Conservation (phyloP, 2,329 filamentous ascomycete genomes). For the Pyricularia pennisetigena region DNA sequence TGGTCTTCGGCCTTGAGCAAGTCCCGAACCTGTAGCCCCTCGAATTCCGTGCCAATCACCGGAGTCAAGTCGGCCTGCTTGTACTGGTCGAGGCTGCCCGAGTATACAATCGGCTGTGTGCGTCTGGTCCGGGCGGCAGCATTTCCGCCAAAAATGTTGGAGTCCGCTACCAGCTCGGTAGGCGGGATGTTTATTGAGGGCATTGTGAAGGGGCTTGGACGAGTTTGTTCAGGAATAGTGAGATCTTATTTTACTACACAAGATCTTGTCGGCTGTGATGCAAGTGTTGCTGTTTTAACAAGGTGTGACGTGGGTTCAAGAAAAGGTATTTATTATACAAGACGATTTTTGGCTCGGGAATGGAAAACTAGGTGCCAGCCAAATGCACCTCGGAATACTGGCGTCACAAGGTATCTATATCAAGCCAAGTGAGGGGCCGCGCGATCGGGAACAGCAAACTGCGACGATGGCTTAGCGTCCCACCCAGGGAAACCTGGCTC, state of each 20-base stretch:
- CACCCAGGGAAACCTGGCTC: background rate
- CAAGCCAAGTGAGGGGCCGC: background rate
- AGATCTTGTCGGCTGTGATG: background rate
- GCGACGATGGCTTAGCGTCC: background rate
- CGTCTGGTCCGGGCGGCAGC: constrained; percentile 12
- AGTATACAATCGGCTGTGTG: constrained; percentile 15
- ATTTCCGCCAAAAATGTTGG: constrained; percentile 16
- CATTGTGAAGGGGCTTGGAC: constrained; percentile 16
- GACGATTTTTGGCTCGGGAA: background rate
- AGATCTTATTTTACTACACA: background rate
- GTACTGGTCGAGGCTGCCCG: constrained; percentile 17
- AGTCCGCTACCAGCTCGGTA: constrained; percentile 4
- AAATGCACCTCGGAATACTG: background rate
- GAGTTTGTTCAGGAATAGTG: background rate
- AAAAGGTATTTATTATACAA: background rate
- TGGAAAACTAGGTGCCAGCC: background rate
- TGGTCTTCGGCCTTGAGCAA: constrained; percentile 29
- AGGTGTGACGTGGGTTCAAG: background rate
- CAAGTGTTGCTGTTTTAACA: background rate
- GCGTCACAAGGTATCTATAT: background rate
- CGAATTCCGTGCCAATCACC: constrained; percentile 39
- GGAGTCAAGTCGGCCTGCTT: constrained; percentile 31
- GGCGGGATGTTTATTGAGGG: constrained; percentile 18
- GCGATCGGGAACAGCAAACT: background rate
- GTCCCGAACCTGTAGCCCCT: constrained; percentile 23